Conservation (phyloP, 257 asterid species). For the Marsdenia floribunda region DNA sequence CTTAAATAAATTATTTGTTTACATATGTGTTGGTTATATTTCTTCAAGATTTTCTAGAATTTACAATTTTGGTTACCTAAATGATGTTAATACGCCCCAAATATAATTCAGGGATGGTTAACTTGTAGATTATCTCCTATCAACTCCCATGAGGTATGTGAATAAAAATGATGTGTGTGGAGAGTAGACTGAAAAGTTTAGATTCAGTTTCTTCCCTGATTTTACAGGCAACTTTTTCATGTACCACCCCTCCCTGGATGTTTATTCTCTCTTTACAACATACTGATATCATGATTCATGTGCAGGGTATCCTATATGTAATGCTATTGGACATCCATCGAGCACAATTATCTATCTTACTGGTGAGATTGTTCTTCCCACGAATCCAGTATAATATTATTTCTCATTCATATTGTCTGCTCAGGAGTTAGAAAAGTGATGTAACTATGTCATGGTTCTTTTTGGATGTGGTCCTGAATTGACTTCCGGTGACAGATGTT, state of each 20-base stretch:
- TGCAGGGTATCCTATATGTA: slow-evolving; percentile 92
- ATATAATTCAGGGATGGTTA: not conserved
- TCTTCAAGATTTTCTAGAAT: not conserved
- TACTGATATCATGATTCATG: slow-evolving; percentile 4
- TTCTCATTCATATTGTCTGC: not conserved
- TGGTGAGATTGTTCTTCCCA: slow-evolving; percentile 43
- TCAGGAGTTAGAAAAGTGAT: slow-evolving; percentile 6
- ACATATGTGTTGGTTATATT: not conserved
- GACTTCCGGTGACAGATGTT: slow-evolving; percentile 17
- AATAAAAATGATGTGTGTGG: not conserved
- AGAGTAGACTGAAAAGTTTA: not conserved
- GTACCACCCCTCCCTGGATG: not conserved
- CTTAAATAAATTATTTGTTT: not conserved
- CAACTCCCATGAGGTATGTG: not conserved
- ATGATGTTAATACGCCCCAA: not conserved
- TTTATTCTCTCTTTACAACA: not conserved
- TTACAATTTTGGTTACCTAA: not conserved
- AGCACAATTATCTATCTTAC: slow-evolving; percentile 45
- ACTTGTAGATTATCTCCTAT: not conserved
- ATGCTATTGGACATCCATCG: slow-evolving; percentile 70
- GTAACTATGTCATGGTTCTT: not conserved
- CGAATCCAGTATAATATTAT: not conserved
- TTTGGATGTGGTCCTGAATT: slow-evolving; percentile 4
- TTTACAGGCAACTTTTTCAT: not conserved
- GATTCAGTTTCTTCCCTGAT: not conserved